Evolutionary conservation across 2,329 filamentous ascomycete species (phyloP).

Genomic region (Daldinia sp.): DNA sequence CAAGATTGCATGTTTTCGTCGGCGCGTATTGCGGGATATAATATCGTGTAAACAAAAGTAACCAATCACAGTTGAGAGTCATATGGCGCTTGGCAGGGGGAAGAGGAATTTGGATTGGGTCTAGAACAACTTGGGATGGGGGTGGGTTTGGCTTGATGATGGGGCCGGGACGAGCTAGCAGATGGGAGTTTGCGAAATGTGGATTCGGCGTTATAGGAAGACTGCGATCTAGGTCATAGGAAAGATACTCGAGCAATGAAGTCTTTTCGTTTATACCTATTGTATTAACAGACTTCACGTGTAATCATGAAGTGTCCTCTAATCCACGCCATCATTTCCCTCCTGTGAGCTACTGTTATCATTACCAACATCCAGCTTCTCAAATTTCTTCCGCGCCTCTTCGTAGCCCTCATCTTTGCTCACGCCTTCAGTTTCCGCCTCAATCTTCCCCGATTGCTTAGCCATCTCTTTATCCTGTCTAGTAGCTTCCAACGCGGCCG

Average conservation of each 20-base stretch:
- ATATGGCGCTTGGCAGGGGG: neutral
- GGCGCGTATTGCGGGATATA: neutral
- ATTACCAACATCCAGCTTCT: slow-evolving; percentile 42
- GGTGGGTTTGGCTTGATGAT: neutral
- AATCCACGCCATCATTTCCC: slow-evolving; percentile 43
- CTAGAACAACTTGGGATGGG: neutral
- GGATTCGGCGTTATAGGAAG: neutral
- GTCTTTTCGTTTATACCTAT: neutral
- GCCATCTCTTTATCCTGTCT: slow-evolving; percentile 50
- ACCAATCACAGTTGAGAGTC: neutral
- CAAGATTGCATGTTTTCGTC: neutral
- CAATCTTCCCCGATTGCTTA: slow-evolving; percentile 45
- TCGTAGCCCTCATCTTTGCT: slow-evolving; percentile 51
- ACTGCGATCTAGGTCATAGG: neutral
- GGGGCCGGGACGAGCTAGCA: neutral
- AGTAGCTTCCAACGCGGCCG: slow-evolving; percentile 50
- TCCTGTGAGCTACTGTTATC: slow-evolving; percentile 30
- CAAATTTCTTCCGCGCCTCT: slow-evolving; percentile 55
- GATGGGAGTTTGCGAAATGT: neutral
- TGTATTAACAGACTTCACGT: neutral
- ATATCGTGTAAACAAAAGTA: neutral
- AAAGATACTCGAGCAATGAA: neutral
- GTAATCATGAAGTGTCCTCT: neutral
- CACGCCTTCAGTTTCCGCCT: slow-evolving; percentile 30
- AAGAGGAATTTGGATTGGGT: neutral